Evolutionary conservation across 2,329 filamentous ascomycete species (phyloP), one percentile per base, ranked within the genome.

Genomic region (Leptographium procerum): DNA sequence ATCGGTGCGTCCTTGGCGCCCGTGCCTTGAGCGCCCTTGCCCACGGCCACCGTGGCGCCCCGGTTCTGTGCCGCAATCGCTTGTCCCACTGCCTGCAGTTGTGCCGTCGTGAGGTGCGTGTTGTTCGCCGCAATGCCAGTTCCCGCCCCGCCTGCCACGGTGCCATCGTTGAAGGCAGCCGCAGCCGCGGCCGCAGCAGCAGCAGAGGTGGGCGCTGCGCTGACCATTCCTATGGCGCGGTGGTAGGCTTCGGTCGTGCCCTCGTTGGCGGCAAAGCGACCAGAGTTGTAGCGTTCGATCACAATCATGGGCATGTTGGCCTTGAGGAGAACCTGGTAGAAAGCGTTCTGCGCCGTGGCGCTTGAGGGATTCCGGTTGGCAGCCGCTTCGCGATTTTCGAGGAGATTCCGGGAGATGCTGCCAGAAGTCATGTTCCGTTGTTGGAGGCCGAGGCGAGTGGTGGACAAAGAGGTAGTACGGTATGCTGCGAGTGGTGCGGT

Each of bases 261-360:
- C 19, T 84, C 71, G 69, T 92, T 96, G 24, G 83, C 84, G 13
- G 91, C 91, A 70, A 91, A 99, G 58, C 87, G 84, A 62, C 88
- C 88, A 19, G 87, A 91, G 69, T 91, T 85, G 71, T 96, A 94
- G 66, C 94, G 81, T 72, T 97, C 91, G 60, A 96, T 82, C 59
- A 99, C 77, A 62, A 99, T 95, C 56, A 91, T 87, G 22, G 92
- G 89, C 88, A 96, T 91, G 67, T 95, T 94, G 56, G 92, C 91
- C 69, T 88, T 88, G 58, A 96, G 79, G 16, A 99, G 82, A 52
- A 91, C 86, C 69, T 92, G 87, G 70, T 99, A 99, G 71, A 99
- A 96, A 19, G 89, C 87, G 70, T 92, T 94, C 71, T 99, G 94
- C 24, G 91, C 86, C 50, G 87, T 88, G 31, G 91, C 87, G 71